Base-by-base conservation (phyloP, 2,329 filamentous ascomycete genomes). In the Diaporthe sp. region DNA sequence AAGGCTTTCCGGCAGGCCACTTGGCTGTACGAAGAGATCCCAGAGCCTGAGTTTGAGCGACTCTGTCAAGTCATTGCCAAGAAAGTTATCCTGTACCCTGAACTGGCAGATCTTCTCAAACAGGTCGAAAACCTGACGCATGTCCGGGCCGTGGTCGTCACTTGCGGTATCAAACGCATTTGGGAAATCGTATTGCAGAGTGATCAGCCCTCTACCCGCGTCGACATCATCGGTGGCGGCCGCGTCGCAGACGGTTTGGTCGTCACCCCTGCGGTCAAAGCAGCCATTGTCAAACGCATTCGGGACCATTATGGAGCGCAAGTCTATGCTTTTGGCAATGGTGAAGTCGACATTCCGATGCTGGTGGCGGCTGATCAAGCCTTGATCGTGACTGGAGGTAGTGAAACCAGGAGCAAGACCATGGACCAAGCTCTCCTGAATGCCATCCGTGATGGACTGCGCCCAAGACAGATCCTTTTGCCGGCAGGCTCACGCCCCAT, bases 171-270 rank as follows among this genome's bases (percentile, higher is more conserved):
- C 3, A 82, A 84, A 4, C 80, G 77, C 1, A 80, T 92, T 2
- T 93, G 90, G 91, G 85, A 91, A 30, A 86, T 83, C 28, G 82
- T 92, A 0, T 69, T 93, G 9, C 78, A 85, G 19, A 82, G 70
- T 66, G 79, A 83, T 54, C 85, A 85, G 0, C 76, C 92, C 0
- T 83, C 81, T 0, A 58, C 82, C 0, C 78, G 57, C 0, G 85
- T 92, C 10, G 81, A 83, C 40, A 84, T 92, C 15, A 86, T 93
- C 57, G 91, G 88, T 0, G 86, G 86, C 0, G 87, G 87, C 0
- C 85, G 86, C 2, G 77, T 89, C 33, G 73, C 79, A 0, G 85
- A 90, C 72, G 84, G 82, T 0, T 83, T 87, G 35, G 84, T 92
- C 17, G 83, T 93, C 35, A 90, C 87, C 0, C 82, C 86, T 9